Conservation (phyloP, 2,329 filamentous ascomycete genomes). For the Aspergillus pseudoviridinutans region DNA sequence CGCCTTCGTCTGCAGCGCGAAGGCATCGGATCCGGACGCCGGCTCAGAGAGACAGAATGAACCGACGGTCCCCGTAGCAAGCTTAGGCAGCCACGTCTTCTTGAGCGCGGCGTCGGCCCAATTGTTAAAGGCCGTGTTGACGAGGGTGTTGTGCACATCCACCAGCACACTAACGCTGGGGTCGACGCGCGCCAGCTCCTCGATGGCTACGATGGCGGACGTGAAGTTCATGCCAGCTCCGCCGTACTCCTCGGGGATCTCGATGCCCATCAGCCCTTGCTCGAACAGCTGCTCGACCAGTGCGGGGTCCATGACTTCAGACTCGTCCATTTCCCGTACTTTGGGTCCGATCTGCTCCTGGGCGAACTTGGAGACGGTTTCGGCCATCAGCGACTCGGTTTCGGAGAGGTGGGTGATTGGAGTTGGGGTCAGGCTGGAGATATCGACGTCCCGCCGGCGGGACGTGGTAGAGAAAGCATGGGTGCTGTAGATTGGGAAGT, state of each 20-base stretch:
- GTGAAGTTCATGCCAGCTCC: slow-evolving; percentile 99
- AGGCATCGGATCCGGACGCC: slow-evolving; percentile 89
- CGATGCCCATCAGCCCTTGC: slow-evolving; percentile 93
- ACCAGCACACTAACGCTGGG: slow-evolving; percentile 92
- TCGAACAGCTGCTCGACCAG: slow-evolving; percentile 94
- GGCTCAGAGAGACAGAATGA: slow-evolving; percentile 94
- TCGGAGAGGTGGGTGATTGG: slow-evolving; percentile 93
- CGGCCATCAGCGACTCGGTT: slow-evolving; percentile 81
- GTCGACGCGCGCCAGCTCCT: slow-evolving; percentile 90
- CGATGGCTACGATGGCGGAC: slow-evolving; percentile 89
- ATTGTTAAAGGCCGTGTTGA: slow-evolving; percentile 88
- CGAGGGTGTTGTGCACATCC: slow-evolving; percentile 96
- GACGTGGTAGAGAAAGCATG: slow-evolving; percentile 61
- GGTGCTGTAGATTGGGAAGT: slow-evolving; percentile 24
- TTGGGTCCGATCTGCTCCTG: slow-evolving; percentile 83
- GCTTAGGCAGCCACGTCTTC: slow-evolving; percentile 81
- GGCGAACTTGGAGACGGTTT: slow-evolving; percentile 87
- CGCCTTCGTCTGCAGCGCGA: slow-evolving; percentile 88
- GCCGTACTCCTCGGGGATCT: slow-evolving; percentile 95
- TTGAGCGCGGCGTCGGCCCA: slow-evolving; percentile 73
- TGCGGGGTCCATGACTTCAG: slow-evolving; percentile 83
- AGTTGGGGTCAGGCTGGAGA: slow-evolving; percentile 77
- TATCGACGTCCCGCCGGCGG: slow-evolving; percentile 55
- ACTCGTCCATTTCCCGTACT: slow-evolving; percentile 96
- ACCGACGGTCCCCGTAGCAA: slow-evolving; percentile 84